Evolutionary conservation across 352 stramenopile species (phyloP).

Genomic region (Phytophthora citricola): DNA sequence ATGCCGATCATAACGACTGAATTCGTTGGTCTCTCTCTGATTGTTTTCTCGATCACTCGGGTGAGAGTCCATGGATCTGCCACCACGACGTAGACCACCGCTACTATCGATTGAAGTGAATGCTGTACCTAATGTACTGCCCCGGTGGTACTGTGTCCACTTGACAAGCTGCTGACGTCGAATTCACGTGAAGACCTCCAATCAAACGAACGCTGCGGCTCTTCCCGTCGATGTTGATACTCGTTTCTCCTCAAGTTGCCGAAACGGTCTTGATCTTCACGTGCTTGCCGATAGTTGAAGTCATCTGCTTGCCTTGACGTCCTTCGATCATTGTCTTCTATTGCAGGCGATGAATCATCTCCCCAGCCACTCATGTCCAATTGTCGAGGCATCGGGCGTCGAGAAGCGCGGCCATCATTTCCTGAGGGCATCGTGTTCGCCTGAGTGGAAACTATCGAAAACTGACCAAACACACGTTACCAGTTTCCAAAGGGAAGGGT

Average conservation of each 20-base stretch:
- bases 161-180: slow-evolving; percentile 4
- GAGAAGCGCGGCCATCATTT: slow-evolving; percentile 36
- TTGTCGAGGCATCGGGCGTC: slow-evolving; percentile 55
- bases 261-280: slow-evolving; percentile 12
- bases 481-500: slow-evolving; percentile 21
- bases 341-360: slow-evolving; percentile 21
- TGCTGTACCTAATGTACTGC: slow-evolving; percentile 2
- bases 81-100: neutral
- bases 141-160: slow-evolving; percentile 2
- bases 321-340: neutral
- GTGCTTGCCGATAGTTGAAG: slow-evolving; percentile 11
- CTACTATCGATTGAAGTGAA: slow-evolving; percentile 13
- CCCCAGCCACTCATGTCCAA: slow-evolving; percentile 56
- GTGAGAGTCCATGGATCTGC: neutral
- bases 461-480: slow-evolving; percentile 15
- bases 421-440: slow-evolving; percentile 29
- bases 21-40: slow-evolving; percentile 15
- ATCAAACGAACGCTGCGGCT: neutral
- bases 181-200: slow-evolving; percentile 2
- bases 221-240: slow-evolving; percentile 5
- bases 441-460: slow-evolving; percentile 23
- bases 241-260: slow-evolving; percentile 3
- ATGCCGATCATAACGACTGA: neutral
- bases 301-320: neutral
- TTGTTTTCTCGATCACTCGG: slow-evolving; percentile 13